Percentiles rank a stretch among this genome's conserved stretches.
phyloP scores from a whole-genome alignment of 148 eudicot genomes.

The Chenopodium album region DNA sequence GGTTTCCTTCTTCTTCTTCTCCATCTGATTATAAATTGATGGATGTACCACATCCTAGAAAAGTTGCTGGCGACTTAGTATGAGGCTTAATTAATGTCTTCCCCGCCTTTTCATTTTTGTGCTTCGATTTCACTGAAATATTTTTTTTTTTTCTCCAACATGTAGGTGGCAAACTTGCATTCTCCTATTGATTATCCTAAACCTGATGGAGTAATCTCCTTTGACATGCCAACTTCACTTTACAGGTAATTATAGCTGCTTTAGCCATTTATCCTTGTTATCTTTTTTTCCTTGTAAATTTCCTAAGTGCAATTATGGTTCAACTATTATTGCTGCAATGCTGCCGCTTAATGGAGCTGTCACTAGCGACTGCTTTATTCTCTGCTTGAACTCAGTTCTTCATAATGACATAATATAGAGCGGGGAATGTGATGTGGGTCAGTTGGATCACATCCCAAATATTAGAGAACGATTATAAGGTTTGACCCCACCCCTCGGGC shows the following conservation, averaged over 20 bases:
- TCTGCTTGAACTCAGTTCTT: background rate
- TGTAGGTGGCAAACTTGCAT: conserved; percentile 69
- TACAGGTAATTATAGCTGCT: conserved; percentile 54
- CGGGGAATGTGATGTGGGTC: background rate
- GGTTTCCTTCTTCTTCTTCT: background rate
- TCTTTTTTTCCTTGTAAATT: background rate
- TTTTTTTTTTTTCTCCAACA: background rate
- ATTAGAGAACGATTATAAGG: too few species aligned
- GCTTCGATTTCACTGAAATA: background rate
- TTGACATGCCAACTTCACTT: conserved; percentile 86
- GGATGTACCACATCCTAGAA: background rate
- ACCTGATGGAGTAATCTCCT: conserved; percentile 82
- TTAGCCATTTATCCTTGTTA: background rate
- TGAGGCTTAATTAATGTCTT: background rate
- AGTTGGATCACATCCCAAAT: background rate
- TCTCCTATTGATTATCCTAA: conserved; percentile 81
- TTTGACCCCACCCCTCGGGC: background rate
- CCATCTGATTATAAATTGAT: background rate
- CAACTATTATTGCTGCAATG: background rate
- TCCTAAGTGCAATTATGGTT: background rate
- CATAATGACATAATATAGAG: background rate
- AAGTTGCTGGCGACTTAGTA: background rate
- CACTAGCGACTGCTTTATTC: background rate
- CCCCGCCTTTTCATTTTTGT: background rate
- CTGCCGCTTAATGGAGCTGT: background rate